Conservation (phyloP, 192 early-diverging fungal genomes). For the Gryganskiella cystojenkinii region DNA sequence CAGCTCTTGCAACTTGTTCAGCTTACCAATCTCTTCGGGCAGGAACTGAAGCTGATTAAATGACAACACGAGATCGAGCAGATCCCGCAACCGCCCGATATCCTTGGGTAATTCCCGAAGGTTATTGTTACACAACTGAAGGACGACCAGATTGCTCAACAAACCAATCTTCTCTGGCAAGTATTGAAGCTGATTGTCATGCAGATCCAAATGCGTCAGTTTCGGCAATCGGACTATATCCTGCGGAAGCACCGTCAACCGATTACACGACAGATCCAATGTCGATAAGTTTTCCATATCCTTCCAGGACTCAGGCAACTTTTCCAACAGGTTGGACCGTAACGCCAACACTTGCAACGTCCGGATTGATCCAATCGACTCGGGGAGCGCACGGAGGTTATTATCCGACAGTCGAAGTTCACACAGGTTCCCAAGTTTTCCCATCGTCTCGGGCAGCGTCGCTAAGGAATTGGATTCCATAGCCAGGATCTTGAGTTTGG, state of each 20-base stretch:
- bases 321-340: slow-evolving; percentile 48
- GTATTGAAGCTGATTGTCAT: slow-evolving; percentile 58
- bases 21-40: slow-evolving; percentile 57
- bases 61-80: slow-evolving; percentile 65
- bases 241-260: slow-evolving; percentile 51
- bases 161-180: slow-evolving; percentile 60
- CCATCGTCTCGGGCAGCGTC: slow-evolving; percentile 54
- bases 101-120: slow-evolving; percentile 52
- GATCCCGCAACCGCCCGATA: slow-evolving; percentile 51
- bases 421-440: slow-evolving; percentile 47
- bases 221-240: slow-evolving; percentile 54
- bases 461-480: slow-evolving; percentile 51
- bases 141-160: slow-evolving; percentile 55
- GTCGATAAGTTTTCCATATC: slow-evolving; percentile 59
- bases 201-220: slow-evolving; percentile 55
- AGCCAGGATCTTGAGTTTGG: slow-evolving; percentile 51
- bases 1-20: slow-evolving; percentile 53
- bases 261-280: slow-evolving; percentile 64
- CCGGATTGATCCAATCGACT: slow-evolving; percentile 53
- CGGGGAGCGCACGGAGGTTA: slow-evolving; percentile 41
- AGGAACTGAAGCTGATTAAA: slow-evolving; percentile 56
- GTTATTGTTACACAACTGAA: slow-evolving; percentile 62
- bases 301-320: slow-evolving; percentile 54
- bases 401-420: slow-evolving; percentile 53
- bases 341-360: slow-evolving; percentile 54